A percentile compares a stretch with the other conserved stretches of the same genome.
Conservation (phyloP, 352 stramenopile genomes). For the Blastocystis hominis region DNA sequence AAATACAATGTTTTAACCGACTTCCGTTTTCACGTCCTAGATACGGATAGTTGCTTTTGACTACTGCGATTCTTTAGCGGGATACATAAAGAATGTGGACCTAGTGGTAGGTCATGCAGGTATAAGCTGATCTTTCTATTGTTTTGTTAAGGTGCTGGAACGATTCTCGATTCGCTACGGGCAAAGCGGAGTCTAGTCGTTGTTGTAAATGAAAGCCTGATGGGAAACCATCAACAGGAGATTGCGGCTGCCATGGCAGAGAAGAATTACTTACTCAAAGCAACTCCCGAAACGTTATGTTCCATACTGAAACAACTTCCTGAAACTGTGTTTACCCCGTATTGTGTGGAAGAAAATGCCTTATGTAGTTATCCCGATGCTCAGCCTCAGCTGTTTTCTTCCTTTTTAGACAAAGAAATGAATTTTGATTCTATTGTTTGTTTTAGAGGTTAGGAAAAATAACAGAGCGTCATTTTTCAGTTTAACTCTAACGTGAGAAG, state of each 20-base stretch:
- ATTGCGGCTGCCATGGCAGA: conserved; percentile 42
- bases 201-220: conserved; percentile 49
- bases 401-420: not conserved
- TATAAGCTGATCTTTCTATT: not conserved
- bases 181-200: not conserved
- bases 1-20: not conserved
- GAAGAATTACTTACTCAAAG: conserved; percentile 27
- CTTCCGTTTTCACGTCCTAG: not conserved
- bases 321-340: not conserved
- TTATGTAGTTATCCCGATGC: conserved; percentile 34
- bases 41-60: conserved; percentile 11
- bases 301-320: not conserved
- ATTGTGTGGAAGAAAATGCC: not conserved
- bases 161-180: conserved; percentile 21
- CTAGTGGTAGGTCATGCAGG: conserved; percentile 50
- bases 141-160: conserved; percentile 38
- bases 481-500: too few relatives aligned
- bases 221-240: conserved; percentile 54
- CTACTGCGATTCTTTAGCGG: conserved; percentile 19
- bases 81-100: not conserved
- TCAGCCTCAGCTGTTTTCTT: not conserved
- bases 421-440: not conserved
- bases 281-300: not conserved
- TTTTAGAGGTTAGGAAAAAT: not conserved
- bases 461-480: too few relatives aligned